Conservation (phyloP, 345 rosid species). For the Salix brachista region DNA sequence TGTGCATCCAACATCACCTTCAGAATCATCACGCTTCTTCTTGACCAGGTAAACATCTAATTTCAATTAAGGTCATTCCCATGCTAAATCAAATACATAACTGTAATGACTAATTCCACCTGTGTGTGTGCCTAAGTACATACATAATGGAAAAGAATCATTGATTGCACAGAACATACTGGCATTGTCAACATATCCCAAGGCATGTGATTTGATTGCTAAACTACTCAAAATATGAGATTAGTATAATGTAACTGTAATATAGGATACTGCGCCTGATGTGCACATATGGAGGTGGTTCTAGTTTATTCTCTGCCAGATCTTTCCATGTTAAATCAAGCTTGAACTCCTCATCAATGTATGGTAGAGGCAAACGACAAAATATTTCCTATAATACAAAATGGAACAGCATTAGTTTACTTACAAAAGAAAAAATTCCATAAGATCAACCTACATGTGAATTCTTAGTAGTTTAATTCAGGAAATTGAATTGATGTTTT, state of each 20-base stretch:
- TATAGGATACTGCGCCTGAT: constrained; percentile 92
- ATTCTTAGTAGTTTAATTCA: too few species aligned
- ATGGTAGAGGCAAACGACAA: constrained; percentile 72
- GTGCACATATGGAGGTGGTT: constrained; percentile 79
- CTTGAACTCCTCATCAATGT: constrained; percentile 81
- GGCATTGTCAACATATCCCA: background rate
- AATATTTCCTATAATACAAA: constrained; percentile 57
- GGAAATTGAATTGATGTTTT: too few species aligned
- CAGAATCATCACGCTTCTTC: constrained; percentile 68
- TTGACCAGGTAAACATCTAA: constrained; percentile 80
- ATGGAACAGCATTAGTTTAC: constrained; percentile 19
- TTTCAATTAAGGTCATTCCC: constrained; percentile 37
- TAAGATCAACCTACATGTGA: too few species aligned
- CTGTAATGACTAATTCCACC: background rate
- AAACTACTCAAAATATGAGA: background rate
- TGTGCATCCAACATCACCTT: constrained; percentile 79
- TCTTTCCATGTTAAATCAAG: constrained; percentile 60
- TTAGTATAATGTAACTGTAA: constrained; percentile 6
- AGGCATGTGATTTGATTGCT: background rate
- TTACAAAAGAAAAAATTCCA: too few species aligned
- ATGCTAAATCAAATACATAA: background rate
- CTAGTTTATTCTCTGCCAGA: constrained; percentile 48
- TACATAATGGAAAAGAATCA: background rate
- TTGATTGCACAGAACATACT: background rate
- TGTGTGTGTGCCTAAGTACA: too few species aligned